These are phyloP conservation scores for Neopestalotiopsis clavispora DNA, from an alignment of 2,329 filamentous ascomycete genomes.

Conservation along the genomic window DNA sequence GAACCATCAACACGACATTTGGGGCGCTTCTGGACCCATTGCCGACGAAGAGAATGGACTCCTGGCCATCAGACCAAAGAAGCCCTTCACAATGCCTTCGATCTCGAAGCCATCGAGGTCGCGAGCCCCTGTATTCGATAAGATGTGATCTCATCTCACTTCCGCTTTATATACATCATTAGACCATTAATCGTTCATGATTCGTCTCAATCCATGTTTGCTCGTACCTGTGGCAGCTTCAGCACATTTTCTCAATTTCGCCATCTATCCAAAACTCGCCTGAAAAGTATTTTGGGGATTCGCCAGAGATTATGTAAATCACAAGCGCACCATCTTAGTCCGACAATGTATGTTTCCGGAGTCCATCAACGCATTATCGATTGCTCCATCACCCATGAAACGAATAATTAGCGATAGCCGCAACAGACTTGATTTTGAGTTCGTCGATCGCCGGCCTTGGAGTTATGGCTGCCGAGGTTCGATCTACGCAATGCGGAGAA, in stretches of 20 bases:
- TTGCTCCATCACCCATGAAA: no score
- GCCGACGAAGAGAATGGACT: slow-evolving; percentile 13
- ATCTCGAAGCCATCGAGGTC: slow-evolving; percentile 13
- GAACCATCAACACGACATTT: slow-evolving; percentile 2
- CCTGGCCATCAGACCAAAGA: not conserved
- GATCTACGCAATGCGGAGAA: not conserved
- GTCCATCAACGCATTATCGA: no score
- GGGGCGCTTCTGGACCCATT: slow-evolving; percentile 2
- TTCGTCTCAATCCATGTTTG: not conserved
- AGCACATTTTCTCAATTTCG: not conserved
- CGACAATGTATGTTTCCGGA: no score
- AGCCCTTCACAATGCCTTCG: not conserved
- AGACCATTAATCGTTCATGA: not conserved
- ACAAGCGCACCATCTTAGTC: no score
- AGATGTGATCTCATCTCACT: not conserved
- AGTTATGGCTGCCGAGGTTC: not conserved
- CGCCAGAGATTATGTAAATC: no score
- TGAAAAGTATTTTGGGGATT: not conserved
- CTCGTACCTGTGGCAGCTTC: not conserved
- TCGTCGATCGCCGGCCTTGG: not conserved
- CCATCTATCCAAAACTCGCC: not conserved
- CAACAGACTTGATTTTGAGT: not conserved
- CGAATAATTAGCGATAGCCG: no score
- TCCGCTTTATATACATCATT: not conserved
- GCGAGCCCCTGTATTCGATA: slow-evolving; percentile 10